Evolutionary conservation across 1,284 basidiomycete genomes (phyloP), one percentile per base, ranked within the genome.

Genomic region (Tilletia caries): DNA sequence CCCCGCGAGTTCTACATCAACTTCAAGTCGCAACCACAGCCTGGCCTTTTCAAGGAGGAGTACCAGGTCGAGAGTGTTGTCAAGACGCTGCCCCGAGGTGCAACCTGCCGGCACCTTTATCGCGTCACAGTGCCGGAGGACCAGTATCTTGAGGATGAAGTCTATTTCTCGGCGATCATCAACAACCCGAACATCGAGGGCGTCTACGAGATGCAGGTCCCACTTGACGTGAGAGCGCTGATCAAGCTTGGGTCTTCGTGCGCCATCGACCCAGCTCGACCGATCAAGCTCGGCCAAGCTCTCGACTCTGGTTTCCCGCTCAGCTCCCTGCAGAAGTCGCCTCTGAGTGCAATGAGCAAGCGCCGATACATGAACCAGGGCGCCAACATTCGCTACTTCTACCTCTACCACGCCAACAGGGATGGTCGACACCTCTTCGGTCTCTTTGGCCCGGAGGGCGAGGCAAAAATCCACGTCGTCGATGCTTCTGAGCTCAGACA

Each of bases 101-200:
- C 89, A 37, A 88, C 90, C 1, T 90, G 90, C 73, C 86, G 87
- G 64, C 89, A 98, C 82, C 86, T 99, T 0, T 95, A 92, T 86
- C 91, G 90, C 75, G 85, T 98, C 64, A 87, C 88, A 0, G 92
- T 96, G 34, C 87, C 90, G 46, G 96, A 98, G 83, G 90, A 91
- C 3, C 84, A 90, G 18, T 99, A 91, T 83, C 86, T 91, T 41
- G 89, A 92, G 54, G 91, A 91, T 33, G 91, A 93, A 76, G 90
- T 92, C 68, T 92, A 96, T 82, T 98, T 98, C 80, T 91, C 93
- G 41, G 90, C 92, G 78, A 87, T 98, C 67, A 92, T 90, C 73
- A 97, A 96, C 82, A 92, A 95, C 78, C 92, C 95, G 0, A 94
- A 93, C 80, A 92, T 98, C 8, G 94, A 98, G 76, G 94, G 93